phyloP scores from a whole-genome alignment of 345 rosid genomes.

The Rhodomyrtus tomentosa region DNA sequence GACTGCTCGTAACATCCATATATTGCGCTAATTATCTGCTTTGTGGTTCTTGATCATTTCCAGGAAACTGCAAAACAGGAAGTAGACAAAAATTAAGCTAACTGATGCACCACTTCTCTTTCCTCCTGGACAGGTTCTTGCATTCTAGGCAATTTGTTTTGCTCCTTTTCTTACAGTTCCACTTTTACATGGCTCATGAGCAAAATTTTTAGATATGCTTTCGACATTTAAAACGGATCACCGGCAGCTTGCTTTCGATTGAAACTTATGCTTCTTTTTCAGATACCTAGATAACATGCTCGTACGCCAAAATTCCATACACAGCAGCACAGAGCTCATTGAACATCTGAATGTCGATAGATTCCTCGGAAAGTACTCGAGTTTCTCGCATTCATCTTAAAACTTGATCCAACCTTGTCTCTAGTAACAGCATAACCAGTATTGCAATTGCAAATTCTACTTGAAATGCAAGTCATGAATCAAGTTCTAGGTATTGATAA shows the following conservation, averaged over 20 bases:
- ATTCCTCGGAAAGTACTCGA: slow-evolving; percentile 39
- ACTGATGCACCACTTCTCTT: slow-evolving; percentile 89
- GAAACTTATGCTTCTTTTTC: slow-evolving; percentile 5
- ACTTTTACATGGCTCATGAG: not conserved
- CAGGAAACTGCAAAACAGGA: slow-evolving; percentile 62
- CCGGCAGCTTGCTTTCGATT: not conserved
- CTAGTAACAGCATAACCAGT: not conserved
- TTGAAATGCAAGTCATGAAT: not conserved
- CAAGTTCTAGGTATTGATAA: not conserved
- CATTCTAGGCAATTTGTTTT: not conserved
- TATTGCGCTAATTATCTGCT: not conserved
- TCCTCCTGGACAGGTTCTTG: slow-evolving; percentile 83
- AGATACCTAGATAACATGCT: slow-evolving; percentile 57
- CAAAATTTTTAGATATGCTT: not conserved
- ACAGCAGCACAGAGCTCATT: slow-evolving; percentile 37
- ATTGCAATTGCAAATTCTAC: not conserved
- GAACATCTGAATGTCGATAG: slow-evolving; percentile 43
- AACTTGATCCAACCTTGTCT: not conserved
- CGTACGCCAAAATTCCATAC: slow-evolving; percentile 42
- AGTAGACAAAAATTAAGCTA: slow-evolving; percentile 75
- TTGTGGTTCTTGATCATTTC: slow-evolving; percentile 4
- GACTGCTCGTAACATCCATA: not conserved
- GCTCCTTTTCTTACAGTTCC: not conserved
- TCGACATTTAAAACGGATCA: not conserved
- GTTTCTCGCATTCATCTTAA: not conserved